These are phyloP conservation scores for Glebionis coronaria DNA, from an alignment of 129 eudicot species.

Conservation along the genomic window DNA sequence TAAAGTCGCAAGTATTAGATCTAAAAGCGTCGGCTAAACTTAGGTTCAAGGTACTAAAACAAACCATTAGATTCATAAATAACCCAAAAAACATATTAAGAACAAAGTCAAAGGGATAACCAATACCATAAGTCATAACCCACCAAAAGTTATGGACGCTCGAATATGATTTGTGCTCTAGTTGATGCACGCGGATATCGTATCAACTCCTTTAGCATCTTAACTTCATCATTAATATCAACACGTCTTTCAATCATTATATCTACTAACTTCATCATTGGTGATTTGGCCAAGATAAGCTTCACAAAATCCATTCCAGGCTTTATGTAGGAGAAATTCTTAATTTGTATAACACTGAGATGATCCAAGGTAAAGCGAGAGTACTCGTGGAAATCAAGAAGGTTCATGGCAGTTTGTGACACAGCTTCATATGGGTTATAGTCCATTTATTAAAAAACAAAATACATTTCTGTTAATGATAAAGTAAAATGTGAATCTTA, in stretches of 20 bases:
- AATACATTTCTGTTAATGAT: not conserved
- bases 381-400: slow-evolving; percentile 13
- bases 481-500: not conserved
- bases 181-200: slow-evolving; percentile 25
- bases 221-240: slow-evolving; percentile 5
- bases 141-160: not conserved
- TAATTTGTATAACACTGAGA: slow-evolving; percentile 15
- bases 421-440: too few species aligned
- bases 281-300: slow-evolving; percentile 12
- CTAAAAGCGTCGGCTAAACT: too few species aligned
- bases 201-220: slow-evolving; percentile 14
- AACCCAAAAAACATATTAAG: not conserved
- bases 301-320: too few species aligned
- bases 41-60: not conserved
- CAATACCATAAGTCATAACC: not conserved
- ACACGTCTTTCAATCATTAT: not conserved
- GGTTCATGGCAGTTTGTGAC: too few species aligned
- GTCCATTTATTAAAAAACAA: slow-evolving; percentile 15
- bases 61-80: not conserved
- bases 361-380: slow-evolving; percentile 8
- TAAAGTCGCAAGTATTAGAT: too few species aligned
- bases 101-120: not conserved
- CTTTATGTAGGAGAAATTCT: too few species aligned
- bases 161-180: slow-evolving; percentile 9
- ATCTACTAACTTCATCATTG: not conserved